Evolutionary conservation across 495 filamentous ascomycete species (phyloP), one percentile per base, ranked within the genome.

Genomic region (Trichoderma orchidacearum): DNA sequence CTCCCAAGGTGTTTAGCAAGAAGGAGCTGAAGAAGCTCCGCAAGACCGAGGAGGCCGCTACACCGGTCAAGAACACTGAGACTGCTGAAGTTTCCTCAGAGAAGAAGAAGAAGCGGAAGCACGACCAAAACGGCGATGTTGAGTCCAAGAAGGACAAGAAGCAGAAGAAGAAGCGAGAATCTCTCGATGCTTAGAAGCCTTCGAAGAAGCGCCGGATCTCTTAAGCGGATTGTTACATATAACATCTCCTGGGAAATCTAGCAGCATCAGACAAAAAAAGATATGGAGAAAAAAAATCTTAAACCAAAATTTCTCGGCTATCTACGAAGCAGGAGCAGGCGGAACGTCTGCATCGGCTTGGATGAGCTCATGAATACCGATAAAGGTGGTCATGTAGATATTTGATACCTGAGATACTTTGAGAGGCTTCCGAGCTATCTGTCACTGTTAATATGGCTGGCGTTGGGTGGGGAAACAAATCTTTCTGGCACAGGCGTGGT

Each of bases 131-230:
- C 67, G 32, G 69, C 68, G 55, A 66, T 65, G 51, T 70, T 65
- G 55, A 68, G 73, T 66, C 61, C 55, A 66, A 65, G 66, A 72
- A 72, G 65, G 27, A 23, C 77, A 74, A 97, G 67, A 95, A 89
- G 59, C 95, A 80, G 27, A 95, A 89, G 59, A 96, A 81, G 30
- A 96, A 75, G 34, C 81, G 81, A 8, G 89, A 83, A 62, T 95
- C 95, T 66, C 96, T 80, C 23, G 89, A 86, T 61, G 80, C 80
- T 64, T 90, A 83, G 67, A 95, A 89, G 11, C 83, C 82, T 27
- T 48, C 41, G 41, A 48, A 48, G 41, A 48, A 48, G 21, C 41
- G 41, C 41, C 41, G 41, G 27, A 23, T 27, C 21, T 27, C 1
- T 17, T 23, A 48, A 48, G 15, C 2, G 11, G 34, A 6, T 36